Evolutionary conservation across 2,329 filamentous ascomycete species (phyloP).

Genomic region (Paecilomyces sp.): DNA sequence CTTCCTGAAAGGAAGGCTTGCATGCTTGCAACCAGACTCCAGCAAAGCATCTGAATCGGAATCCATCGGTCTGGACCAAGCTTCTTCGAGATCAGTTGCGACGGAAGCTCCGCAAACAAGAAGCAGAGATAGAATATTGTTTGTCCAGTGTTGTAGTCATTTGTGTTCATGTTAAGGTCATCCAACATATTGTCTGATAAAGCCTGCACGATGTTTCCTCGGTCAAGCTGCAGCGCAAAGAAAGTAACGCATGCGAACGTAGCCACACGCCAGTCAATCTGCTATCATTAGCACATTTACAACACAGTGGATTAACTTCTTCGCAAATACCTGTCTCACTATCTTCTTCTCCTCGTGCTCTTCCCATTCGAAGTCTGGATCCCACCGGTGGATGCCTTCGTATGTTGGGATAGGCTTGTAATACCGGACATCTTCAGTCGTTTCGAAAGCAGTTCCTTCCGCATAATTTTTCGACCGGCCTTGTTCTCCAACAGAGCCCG

Average conservation of each 20-base stretch:
- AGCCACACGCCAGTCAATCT: constrained; percentile 38
- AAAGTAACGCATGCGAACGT: constrained; percentile 51
- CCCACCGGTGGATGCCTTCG: constrained; percentile 43
- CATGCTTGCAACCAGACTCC: constrained; percentile 47
- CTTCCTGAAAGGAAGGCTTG: constrained; percentile 46
- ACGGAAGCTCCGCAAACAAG: constrained; percentile 45
- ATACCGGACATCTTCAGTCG: constrained; percentile 25
- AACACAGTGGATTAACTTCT: background rate
- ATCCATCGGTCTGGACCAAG: constrained; percentile 50
- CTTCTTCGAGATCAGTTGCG: constrained; percentile 49
- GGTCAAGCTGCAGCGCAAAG: constrained; percentile 57
- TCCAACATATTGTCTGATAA: constrained; percentile 54
- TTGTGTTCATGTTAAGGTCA: constrained; percentile 42
- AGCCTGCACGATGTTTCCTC: constrained; percentile 56
- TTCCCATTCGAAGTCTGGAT: constrained; percentile 40
- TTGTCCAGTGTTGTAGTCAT: constrained; percentile 39
- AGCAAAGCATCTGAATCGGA: constrained; percentile 50
- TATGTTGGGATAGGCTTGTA: constrained; percentile 36
- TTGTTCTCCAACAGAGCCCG: constrained; percentile 2
- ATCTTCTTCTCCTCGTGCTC: constrained; percentile 37
- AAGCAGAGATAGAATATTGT: constrained; percentile 31
- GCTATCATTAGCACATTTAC: background rate
- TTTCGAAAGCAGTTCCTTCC: constrained; percentile 25
- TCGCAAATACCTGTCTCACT: constrained; percentile 24
- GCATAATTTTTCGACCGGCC: constrained; percentile 3